Base-by-base conservation (phyloP, 345 rosid genomes). In the Acer negundo region DNA sequence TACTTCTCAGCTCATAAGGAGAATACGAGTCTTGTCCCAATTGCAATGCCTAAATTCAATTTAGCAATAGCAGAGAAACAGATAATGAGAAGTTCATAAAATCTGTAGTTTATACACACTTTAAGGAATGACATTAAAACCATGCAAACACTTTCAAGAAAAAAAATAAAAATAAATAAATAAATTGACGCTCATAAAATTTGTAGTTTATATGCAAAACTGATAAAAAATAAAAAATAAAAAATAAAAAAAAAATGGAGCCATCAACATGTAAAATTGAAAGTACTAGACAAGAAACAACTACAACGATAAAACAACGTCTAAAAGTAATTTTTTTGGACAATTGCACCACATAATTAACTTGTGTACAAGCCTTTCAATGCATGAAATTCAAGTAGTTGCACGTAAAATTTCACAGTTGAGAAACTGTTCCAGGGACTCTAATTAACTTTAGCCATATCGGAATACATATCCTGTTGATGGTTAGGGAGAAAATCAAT, bases 1-100 rank as follows among this genome's bases (percentile, higher is more conserved):
- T 91, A 61, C 87, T 86, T 75, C 88, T 86, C 66, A 78, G 75
- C 69, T 86, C 91, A 79, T 77, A 80, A 40, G 91, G 78, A 46
- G 85, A 74, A 67, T 78, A 83, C 15, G 90, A 80, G 75, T 92
- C 92, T 72, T 92, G 97, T 51, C 91, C 94, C 87, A 89, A 75
- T 75, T 87, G 97, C 86, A 92, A 81, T 28, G 97, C 97, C 97
- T 92, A 65, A 28, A 74, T 46, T 28, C 28, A 55, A 66, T 72
- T 47, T 35, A 73, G 22, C 24, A 12, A 42, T 1, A 24, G 0
- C 22, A 64, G 10, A 61, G 31, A 47, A 2, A 24, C 40, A n/a
- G 5, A 51, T 22, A 66, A 6, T 64, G 19, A n/a, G 23, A 56
- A 0, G 8, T 56, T 17, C 62, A 56, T 19, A 4, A 56, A 56